Base-by-base conservation (phyloP, 371 early-diverging fungal species). In the Enterospora canceri region DNA sequence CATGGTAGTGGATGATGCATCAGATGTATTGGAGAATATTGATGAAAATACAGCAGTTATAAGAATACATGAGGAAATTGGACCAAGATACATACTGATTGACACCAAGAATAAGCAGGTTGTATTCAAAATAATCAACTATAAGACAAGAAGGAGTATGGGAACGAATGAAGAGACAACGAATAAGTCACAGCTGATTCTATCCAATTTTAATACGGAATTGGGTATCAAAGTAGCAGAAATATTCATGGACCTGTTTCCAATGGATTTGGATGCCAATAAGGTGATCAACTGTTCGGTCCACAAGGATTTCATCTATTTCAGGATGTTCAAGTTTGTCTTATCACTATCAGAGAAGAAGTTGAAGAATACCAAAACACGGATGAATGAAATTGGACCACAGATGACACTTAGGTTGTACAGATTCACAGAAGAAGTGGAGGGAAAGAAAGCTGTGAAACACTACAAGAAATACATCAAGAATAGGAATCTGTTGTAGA, bases 261-360 rank as follows among this genome's bases (percentile, higher is more conserved):
- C 97, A 12, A 91, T 90, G 65, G 88, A 91, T 75, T 91, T 93
- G 72, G 83, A 89, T 73, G 92, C 92, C 4, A 83, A 94, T 55
- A 94, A 95, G 74, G 93, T 87, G 8, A 89, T 85, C 2, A 95
- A 94, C 2, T 88, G 95, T 81, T 94, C 94, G 76, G 94, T 94
- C 73, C 93, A 95, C 78, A 89, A 94, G 49, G 97, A 97, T 79
- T 97, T 93, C 74, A 91, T 97, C 65, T 95, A 93, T 79, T 92
- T 97, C 75, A 84, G 96, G 75, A 84, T 94, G 34, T 95, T 94
- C 76, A 85, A 89, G 84, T 88, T 80, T 46, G 66, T 40, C 12
- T 69, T 84, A 65, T 21, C 8, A 8, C 21, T 51, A 21, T 15
- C 26, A 4, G 35, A 51, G n/a, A 59, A 66, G 33, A 87, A 50